Evolutionary conservation across 495 filamentous ascomycete genomes (phyloP), one percentile per base, ranked within the genome.

Genomic region (Penicillium nucicola): DNA sequence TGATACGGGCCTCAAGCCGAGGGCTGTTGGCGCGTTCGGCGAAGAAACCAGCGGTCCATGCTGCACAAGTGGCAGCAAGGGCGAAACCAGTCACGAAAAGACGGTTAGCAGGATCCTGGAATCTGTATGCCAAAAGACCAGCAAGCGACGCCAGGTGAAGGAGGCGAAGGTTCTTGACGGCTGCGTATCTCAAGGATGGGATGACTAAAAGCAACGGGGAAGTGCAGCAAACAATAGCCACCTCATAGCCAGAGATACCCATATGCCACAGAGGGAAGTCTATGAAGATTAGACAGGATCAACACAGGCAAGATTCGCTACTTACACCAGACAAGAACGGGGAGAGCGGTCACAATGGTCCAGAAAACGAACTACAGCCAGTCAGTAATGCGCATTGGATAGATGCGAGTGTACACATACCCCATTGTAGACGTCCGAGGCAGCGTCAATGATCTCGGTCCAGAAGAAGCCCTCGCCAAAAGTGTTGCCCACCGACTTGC

Each of bases 221-320:
- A 42, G 90, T 61, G n/a, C 87, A 91, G 53, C 78, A 78, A 79
- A 96, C 83, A 66, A 99, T 83, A 52, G 92, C 76, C 20, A 85
- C 85, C 71, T 99, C 95, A 56, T 95, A 97, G 48, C 95, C 95
- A 7, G 95, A 99, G 52, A 99, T 91, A 49, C 95, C 95, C 95
- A 99, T 97, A 66, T 97, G 84, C 95, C 95, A 99, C n/a, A 99
- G 81, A 13, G 93, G 93, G 62, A 99, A 99, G 65, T 95, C 88
- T 91, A 53, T 37, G 2, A 44, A 49, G 22, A 60, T 72, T 35
- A 64, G 64, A 48, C 30, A 32, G 49, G 17, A 11, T 25, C 10
- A 8, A 3, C 32, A 2, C 5, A 41, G 68, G 12, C 14, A 1
- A 53, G 13, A 22, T 14, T 7, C 32, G 36, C n/a, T 32, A 76